Evolutionary conservation across 768 basidiomycete genomes (phyloP).

Genomic region (Tricholoma terreum): DNA sequence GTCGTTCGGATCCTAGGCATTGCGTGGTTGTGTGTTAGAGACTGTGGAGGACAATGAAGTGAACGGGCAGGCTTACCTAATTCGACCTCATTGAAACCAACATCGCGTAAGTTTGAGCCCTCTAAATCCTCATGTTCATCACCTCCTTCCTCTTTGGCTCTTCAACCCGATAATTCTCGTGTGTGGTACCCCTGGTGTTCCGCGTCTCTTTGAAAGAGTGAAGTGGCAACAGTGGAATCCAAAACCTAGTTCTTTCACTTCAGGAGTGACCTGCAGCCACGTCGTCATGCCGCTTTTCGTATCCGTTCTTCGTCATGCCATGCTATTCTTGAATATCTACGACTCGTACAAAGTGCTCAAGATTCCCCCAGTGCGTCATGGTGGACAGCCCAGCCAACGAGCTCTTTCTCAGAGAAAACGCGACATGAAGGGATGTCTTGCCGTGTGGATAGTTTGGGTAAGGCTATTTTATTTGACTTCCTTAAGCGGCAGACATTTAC

Average conservation of each 20-base stretch:
- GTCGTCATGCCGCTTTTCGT: constrained; percentile 64
- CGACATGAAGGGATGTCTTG: constrained; percentile 80
- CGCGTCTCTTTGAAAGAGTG: not conserved
- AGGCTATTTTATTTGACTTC: constrained; percentile 17
- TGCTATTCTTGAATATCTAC: constrained; percentile 78
- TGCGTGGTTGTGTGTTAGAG: constrained; percentile 17
- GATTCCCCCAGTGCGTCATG: constrained; percentile 51
- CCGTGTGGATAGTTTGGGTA: constrained; percentile 88
- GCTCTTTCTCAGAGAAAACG: constrained; percentile 76
- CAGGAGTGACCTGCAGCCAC: constrained; percentile 2
- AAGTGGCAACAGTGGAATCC: not conserved
- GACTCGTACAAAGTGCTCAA: constrained; percentile 85
- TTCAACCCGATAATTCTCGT: constrained; percentile 11
- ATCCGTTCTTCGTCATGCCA: constrained; percentile 61
- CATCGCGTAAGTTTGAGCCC: constrained; percentile 3
- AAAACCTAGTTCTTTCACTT: not conserved
- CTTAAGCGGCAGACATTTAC: constrained; percentile 5
- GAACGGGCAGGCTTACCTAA: constrained; percentile 15
- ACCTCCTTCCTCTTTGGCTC: constrained; percentile 3
- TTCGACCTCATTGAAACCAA: constrained; percentile 11
- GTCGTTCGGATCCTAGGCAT: constrained; percentile 96
- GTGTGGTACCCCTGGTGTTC: not conserved
- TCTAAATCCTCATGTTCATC: constrained; percentile 13
- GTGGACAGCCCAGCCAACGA: constrained; percentile 60
- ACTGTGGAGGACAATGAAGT: not conserved